Percentiles rank a stretch among this genome's conserved stretches.
Evolutionary conservation across 106 monocot species (phyloP).

Genomic region (Apostasia ramifera): DNA sequence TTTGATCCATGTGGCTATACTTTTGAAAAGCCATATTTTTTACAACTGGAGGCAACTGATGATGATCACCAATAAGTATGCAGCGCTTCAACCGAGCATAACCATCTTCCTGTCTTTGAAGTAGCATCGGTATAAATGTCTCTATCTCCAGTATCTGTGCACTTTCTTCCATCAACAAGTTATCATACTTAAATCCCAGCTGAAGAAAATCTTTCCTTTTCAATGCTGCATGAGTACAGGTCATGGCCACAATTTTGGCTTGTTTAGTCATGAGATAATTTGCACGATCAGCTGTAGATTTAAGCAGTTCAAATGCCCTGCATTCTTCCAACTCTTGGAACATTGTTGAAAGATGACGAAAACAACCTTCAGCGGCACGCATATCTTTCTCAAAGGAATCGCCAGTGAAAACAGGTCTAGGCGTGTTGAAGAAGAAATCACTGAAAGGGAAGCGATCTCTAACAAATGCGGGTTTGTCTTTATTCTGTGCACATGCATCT

Average conservation of each 20-base stretch:
- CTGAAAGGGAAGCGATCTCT: conserved; percentile 82
- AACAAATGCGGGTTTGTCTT: conserved; percentile 67
- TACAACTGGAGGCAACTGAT: conserved; percentile 98
- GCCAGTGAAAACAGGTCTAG: conserved; percentile 62
- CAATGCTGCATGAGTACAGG: conserved; percentile 96
- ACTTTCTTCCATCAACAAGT: conserved; percentile 99
- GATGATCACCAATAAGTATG: conserved; percentile 96
- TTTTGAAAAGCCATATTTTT: conserved; percentile 99
- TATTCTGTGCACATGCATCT: conserved; percentile 65
- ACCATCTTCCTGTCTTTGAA: conserved; percentile 98
- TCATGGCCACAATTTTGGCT: conserved; percentile 99
- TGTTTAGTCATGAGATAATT: conserved; percentile 99
- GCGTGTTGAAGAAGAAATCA: conserved; percentile 73
- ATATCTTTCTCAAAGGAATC: conserved; percentile 93
- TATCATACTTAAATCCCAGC: conserved; percentile 94
- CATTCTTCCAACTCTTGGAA: conserved; percentile 99
- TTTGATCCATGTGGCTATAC: conserved; percentile 99
- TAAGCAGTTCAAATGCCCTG: conserved; percentile 92
- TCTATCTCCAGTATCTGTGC: conserved; percentile 99
- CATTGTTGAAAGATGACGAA: conserved; percentile 88
- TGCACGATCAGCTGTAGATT: conserved; percentile 93
- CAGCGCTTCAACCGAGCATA: conserved; percentile 90
- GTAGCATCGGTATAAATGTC: conserved; percentile 97
- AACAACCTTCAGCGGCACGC: conserved; percentile 88
- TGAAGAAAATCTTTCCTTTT: conserved; percentile 97